phyloP scores from a whole-genome alignment of 2,329 filamentous ascomycete species.

The Sclerotinia glacialis region DNA sequence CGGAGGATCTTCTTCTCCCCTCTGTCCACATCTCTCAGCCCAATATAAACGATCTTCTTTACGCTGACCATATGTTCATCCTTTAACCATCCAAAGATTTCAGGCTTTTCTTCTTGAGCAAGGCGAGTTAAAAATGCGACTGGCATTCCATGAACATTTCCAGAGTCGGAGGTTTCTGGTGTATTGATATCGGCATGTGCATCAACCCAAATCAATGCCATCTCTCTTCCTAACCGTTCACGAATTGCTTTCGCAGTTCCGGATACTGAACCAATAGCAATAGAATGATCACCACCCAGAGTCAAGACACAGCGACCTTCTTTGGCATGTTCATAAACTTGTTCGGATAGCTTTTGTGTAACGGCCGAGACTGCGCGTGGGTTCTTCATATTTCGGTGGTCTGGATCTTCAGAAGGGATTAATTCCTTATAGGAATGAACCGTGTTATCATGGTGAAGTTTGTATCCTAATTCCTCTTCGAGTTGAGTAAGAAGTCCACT shows the following conservation, averaged over 20 bases:
- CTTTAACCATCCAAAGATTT: constrained; percentile 87
- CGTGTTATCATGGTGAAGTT: constrained; percentile 75
- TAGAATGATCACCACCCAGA: constrained; percentile 91
- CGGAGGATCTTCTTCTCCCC: constrained; percentile 89
- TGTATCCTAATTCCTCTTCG: constrained; percentile 81
- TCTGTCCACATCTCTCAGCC: constrained; percentile 86
- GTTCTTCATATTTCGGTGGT: constrained; percentile 92
- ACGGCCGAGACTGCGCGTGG: constrained; percentile 82
- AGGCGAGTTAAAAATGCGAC: constrained; percentile 87
- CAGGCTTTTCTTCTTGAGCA: constrained; percentile 69
- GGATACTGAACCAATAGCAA: constrained; percentile 89
- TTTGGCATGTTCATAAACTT: constrained; percentile 83
- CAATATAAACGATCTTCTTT: constrained; percentile 95
- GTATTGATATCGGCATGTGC: constrained; percentile 98
- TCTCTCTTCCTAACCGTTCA: constrained; percentile 76
- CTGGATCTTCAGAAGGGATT: constrained; percentile 67
- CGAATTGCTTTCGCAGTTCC: constrained; percentile 83
- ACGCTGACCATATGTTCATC: constrained; percentile 67
- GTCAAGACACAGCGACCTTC: constrained; percentile 86
- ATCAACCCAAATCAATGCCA: constrained; percentile 98
- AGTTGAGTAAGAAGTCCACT: constrained; percentile 83
- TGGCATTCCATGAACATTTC: constrained; percentile 98
- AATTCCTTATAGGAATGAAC: constrained; percentile 81
- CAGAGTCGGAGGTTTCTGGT: constrained; percentile 82
- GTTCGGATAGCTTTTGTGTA: constrained; percentile 72